Evolutionary conservation across 2,329 filamentous ascomycete species (phyloP).

Genomic region (Apiospora marii): DNA sequence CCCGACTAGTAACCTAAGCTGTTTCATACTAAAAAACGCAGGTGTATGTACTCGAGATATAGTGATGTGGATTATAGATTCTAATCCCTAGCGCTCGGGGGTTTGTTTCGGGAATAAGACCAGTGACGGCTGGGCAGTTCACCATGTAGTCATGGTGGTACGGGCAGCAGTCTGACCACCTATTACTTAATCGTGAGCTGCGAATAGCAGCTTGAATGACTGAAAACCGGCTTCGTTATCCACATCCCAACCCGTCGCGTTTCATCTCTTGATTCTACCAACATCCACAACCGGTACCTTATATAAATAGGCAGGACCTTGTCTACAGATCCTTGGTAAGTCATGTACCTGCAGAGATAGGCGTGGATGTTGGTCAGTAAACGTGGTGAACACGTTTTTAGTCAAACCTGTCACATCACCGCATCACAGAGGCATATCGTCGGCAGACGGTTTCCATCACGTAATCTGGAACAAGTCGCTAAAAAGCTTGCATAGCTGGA

Average conservation of each 20-base stretch:
- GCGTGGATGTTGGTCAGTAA: background rate
- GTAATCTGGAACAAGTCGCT: background rate
- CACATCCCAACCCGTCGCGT: background rate
- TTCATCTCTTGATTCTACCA: background rate
- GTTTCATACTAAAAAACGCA: background rate
- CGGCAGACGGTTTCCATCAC: too few species aligned
- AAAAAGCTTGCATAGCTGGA: background rate
- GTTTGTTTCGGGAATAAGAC: background rate
- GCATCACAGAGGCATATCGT: background rate
- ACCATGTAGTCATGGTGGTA: too few species aligned
- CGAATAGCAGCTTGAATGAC: background rate
- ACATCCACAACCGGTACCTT: background rate
- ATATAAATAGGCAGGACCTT: background rate
- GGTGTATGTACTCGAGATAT: background rate
- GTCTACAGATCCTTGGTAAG: background rate
- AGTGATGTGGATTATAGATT: background rate
- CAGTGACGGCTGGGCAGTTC: too few species aligned
- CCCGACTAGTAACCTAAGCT: background rate
- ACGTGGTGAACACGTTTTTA: background rate
- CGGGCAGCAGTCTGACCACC: too few species aligned
- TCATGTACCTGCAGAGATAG: background rate
- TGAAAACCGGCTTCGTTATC: background rate
- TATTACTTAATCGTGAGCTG: background rate
- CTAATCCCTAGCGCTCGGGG: background rate
- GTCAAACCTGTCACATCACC: background rate